phyloP scores from a whole-genome alignment of 176 grass and related monocot species.

The Puya raimondii region DNA sequence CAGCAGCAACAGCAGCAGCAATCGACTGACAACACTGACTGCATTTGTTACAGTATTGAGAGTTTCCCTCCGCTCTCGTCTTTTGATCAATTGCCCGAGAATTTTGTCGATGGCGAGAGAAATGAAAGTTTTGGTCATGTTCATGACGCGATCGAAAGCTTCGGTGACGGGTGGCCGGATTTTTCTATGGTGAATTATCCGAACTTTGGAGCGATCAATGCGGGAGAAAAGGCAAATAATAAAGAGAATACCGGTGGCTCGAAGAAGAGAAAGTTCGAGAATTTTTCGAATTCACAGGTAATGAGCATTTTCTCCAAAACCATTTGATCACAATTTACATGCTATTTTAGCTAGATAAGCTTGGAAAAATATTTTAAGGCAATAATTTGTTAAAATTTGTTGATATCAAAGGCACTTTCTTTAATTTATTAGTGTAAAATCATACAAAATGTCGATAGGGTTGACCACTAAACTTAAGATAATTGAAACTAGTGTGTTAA shows the following conservation, averaged over 20 bases:
- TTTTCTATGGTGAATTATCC: slow-evolving; percentile 24
- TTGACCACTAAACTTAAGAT: background rate
- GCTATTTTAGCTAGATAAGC: background rate
- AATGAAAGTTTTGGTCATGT: background rate
- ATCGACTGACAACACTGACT: slow-evolving; percentile 19
- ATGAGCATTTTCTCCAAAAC: slow-evolving; percentile 1
- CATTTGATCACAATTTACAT: slow-evolving; percentile 8
- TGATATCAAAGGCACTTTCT: background rate
- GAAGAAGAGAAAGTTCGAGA: slow-evolving; percentile 50
- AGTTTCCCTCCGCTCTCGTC: background rate
- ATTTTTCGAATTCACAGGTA: slow-evolving; percentile 43
- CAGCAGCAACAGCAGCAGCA: slow-evolving; percentile 14
- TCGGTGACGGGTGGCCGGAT: slow-evolving; percentile 47
- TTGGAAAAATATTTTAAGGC: no score
- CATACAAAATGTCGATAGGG: background rate
- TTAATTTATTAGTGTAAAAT: background rate
- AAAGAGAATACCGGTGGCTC: slow-evolving; percentile 10
- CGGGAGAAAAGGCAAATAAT: slow-evolving; percentile 6
- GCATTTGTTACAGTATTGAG: background rate
- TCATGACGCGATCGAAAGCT: slow-evolving; percentile 4
- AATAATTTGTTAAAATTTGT: background rate
- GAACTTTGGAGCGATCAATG: slow-evolving; percentile 6
- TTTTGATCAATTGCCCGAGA: slow-evolving; percentile 9
- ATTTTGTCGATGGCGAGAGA: background rate
- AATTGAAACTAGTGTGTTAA: no score